phyloP scores from a whole-genome alignment of 116 monocot species.

The Dioscorea cayenensis region DNA sequence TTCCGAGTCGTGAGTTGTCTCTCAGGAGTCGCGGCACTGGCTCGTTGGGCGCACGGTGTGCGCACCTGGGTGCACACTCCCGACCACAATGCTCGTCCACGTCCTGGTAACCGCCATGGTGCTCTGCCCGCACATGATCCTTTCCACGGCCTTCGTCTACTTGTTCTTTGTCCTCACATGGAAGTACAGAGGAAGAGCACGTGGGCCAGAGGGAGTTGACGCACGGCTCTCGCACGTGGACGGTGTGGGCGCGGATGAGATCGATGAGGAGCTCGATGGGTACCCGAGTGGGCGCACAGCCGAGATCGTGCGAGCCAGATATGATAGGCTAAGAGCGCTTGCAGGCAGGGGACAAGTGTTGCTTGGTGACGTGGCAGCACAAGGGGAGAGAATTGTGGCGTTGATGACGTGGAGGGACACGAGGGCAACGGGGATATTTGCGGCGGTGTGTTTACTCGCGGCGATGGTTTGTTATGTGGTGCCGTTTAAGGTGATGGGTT shows the following conservation, averaged over 20 bases:
- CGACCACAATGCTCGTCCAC: conserved; percentile 66
- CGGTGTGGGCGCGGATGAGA: conserved; percentile 60
- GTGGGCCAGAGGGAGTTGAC: conserved; percentile 52
- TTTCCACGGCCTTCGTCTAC: conserved; percentile 60
- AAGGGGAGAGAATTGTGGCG: conserved; percentile 77
- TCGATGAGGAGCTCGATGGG: conserved; percentile 83
- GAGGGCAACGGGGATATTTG: conserved; percentile 68
- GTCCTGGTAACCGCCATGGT: conserved; percentile 46
- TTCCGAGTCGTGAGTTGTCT: conserved; percentile 60
- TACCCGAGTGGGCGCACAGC: conserved; percentile 41
- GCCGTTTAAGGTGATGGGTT: conserved; percentile 44
- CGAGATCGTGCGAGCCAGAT: conserved; percentile 49
- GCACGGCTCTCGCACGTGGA: conserved; percentile 62
- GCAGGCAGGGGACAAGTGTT: conserved; percentile 69
- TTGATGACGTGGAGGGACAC: conserved; percentile 79
- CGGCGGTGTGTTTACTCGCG: conserved; percentile 39
- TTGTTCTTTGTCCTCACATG: conserved; percentile 48
- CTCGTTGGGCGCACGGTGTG: conserved; percentile 51
- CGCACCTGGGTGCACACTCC: conserved; percentile 59
- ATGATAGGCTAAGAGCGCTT: conserved; percentile 64
- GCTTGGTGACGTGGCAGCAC: conserved; percentile 83
- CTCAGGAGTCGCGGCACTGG: conserved; percentile 30
- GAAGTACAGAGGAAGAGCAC: conserved; percentile 41
- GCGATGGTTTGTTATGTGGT: conserved; percentile 58
- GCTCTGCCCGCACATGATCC: conserved; percentile 62